Percentiles rank a stretch among this genome's conserved stretches.
Conservation (phyloP, 140 eudicot genomes). For the Oenanthe javanica region DNA sequence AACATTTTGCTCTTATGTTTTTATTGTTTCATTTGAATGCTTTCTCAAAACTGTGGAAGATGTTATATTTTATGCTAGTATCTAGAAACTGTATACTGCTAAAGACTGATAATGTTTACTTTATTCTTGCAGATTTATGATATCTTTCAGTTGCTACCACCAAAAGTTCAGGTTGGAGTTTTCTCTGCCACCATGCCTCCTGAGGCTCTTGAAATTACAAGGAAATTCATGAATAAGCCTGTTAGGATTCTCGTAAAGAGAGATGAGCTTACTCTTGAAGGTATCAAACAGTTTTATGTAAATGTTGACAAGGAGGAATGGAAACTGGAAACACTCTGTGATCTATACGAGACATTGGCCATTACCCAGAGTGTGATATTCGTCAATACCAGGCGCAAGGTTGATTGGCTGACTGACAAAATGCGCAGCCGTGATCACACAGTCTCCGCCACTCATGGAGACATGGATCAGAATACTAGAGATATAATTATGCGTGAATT, state of each 20-base stretch:
- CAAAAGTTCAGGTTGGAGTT: conserved; percentile 16
- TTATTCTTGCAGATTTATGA: conserved; percentile 8
- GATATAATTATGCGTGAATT: conserved; percentile 16
- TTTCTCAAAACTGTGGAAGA: not conserved
- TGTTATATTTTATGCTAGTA: not conserved
- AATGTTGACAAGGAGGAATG: conserved; percentile 16
- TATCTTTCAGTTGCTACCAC: conserved; percentile 9
- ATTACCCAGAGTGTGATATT: conserved; percentile 12
- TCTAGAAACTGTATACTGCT: too few species aligned
- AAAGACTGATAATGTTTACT: not conserved
- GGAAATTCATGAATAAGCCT: conserved; percentile 11
- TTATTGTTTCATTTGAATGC: not conserved
- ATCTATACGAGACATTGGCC: conserved; percentile 13
- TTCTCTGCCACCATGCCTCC: conserved; percentile 17
- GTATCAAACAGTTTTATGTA: conserved; percentile 12
- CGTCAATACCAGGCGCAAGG: conserved; percentile 12
- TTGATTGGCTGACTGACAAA: conserved; percentile 12
- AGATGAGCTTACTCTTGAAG: conserved; percentile 14
- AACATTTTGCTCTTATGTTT: not conserved
- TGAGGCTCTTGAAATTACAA: conserved; percentile 15
- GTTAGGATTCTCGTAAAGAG: conserved; percentile 12
- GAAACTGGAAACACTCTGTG: conserved; percentile 12
- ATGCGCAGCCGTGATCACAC: conserved; percentile 16
- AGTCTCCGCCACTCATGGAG: conserved; percentile 11
- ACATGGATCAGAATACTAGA: conserved; percentile 12